Evolutionary conservation across 192 early-diverging fungal genomes (phyloP).

Genomic region (Backusella luteola): DNA sequence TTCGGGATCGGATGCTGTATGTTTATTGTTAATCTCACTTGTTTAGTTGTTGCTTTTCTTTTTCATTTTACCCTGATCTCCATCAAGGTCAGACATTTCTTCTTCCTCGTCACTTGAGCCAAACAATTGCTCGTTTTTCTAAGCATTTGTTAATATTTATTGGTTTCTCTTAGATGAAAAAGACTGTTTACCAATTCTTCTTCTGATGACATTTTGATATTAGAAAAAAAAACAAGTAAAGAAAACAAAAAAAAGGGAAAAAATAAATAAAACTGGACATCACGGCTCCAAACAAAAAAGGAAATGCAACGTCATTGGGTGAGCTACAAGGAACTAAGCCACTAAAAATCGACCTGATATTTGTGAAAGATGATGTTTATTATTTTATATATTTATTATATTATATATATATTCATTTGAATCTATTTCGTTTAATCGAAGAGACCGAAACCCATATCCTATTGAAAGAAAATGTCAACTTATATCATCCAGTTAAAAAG

Average conservation of each 20-base stretch:
- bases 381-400: background rate
- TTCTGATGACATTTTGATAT: conserved; percentile 5
- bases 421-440: conserved; percentile 75
- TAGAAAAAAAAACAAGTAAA: background rate
- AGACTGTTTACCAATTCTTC: background rate
- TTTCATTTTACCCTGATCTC: conserved; percentile 24
- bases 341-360: background rate
- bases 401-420: background rate
- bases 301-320: background rate
- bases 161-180: background rate
- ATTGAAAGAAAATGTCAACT: too few relatives aligned
- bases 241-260: background rate
- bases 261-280: background rate
- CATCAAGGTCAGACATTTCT: conserved; percentile 39
- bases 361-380: background rate
- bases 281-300: background rate
- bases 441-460: conserved; percentile 92
- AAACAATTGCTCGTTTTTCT: conserved; percentile 12
- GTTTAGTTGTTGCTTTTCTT: background rate
- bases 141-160: background rate
- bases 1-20: conserved; percentile 6
- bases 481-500: too few relatives aligned
- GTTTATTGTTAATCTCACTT: background rate
- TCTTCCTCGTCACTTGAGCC: conserved; percentile 19
- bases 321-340: background rate